Evolutionary conservation across 176 grass and related monocot species (phyloP).

Genomic region (Bolboschoenus planiculmis): DNA sequence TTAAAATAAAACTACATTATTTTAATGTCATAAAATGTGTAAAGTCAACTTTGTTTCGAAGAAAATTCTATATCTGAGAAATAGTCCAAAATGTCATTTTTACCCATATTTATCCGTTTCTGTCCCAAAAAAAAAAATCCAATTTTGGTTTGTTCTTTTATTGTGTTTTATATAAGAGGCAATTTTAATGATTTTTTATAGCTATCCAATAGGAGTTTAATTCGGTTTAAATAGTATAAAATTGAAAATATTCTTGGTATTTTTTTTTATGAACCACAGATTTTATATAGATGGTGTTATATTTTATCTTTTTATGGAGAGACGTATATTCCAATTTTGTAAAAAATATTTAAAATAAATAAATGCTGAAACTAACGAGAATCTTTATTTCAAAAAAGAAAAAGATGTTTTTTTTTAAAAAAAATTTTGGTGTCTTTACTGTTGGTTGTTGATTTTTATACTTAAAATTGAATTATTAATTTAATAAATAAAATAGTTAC

Average conservation of each 20-base stretch:
- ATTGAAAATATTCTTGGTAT: background rate
- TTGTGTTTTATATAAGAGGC: background rate
- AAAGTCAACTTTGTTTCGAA: background rate
- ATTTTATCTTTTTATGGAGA: too few relatives aligned
- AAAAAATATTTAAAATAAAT: too few relatives aligned
- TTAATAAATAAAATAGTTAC: too few relatives aligned
- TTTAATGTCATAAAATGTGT: background rate
- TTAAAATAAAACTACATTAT: background rate
- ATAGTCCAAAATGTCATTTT: background rate
- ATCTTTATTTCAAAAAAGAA: too few relatives aligned
- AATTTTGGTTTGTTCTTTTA: background rate
- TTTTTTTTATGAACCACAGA: too few relatives aligned
- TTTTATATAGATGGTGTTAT: too few relatives aligned
- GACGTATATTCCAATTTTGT: too few relatives aligned
- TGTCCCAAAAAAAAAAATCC: background rate
- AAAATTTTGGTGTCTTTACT: too few relatives aligned
- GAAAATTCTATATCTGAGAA: background rate
- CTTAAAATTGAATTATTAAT: too few relatives aligned
- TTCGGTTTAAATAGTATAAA: background rate
- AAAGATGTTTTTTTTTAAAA: too few relatives aligned
- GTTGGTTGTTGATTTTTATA: background rate
- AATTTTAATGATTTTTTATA: background rate
- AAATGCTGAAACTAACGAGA: too few relatives aligned
- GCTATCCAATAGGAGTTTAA: background rate
- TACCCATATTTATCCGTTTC: background rate